A percentile compares a stretch with the other conserved stretches of the same genome.
Evolutionary conservation across 345 rosid species (phyloP).

Genomic region (Camelina sativa): DNA sequence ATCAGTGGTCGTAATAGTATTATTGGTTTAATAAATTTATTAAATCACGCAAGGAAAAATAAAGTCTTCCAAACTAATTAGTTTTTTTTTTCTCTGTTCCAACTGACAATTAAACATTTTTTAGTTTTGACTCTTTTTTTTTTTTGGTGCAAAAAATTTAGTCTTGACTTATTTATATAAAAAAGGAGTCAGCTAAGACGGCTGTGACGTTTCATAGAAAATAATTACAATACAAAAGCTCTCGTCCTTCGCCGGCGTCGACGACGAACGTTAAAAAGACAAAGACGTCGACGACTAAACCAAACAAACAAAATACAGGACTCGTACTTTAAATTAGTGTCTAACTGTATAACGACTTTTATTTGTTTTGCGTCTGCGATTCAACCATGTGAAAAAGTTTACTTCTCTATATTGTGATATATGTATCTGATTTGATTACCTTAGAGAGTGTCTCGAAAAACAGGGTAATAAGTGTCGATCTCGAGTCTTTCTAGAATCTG

Average conservation of each 20-base stretch:
- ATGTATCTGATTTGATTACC: slow-evolving; percentile 1
- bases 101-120: neutral
- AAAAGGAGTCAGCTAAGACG: neutral
- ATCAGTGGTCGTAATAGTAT: neutral
- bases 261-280: neutral
- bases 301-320: neutral
- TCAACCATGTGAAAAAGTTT: slow-evolving; percentile 2
- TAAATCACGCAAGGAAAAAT: neutral
- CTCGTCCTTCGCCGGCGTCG: slow-evolving; percentile 29
- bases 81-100: neutral
- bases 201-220: slow-evolving; percentile 2
- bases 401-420: neutral
- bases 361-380: neutral
- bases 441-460: slow-evolving; percentile 52
- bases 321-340: neutral
- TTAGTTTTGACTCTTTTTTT: neutral
- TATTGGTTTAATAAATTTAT: too few species aligned
- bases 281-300: neutral
- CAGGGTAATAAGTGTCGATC: slow-evolving; percentile 77
- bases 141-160: too few species aligned
- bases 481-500: slow-evolving; percentile 81
- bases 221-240: slow-evolving; percentile 23
- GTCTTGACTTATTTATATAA: too few species aligned
- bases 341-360: neutral
- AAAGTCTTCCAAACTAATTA: too few species aligned